Evolutionary conservation across 495 filamentous ascomycete species (phyloP).

Genomic region (Tetracladium setigerum): DNA sequence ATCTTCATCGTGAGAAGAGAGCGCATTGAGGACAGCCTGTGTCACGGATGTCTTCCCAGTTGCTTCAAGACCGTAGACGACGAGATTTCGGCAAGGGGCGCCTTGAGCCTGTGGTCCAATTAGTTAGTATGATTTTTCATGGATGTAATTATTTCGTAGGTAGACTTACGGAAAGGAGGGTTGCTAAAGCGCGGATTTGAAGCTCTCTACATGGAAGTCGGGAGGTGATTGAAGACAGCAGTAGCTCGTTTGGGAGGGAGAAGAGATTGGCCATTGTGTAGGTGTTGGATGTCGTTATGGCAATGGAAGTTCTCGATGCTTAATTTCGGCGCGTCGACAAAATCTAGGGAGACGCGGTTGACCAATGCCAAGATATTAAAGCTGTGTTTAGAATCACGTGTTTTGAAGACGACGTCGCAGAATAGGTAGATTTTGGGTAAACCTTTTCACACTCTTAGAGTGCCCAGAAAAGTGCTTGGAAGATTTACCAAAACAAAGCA

Average conservation of each 20-base stretch:
- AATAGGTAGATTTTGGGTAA: too few species aligned
- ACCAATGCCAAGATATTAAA: background rate
- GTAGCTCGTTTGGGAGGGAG: slow-evolving; percentile 40
- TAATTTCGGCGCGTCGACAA: slow-evolving; percentile 6
- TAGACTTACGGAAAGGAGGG: slow-evolving; percentile 50
- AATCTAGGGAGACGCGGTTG: slow-evolving; percentile 12
- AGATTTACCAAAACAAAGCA: too few species aligned
- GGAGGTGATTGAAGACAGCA: slow-evolving; percentile 40
- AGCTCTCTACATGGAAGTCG: slow-evolving; percentile 54
- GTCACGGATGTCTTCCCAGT: slow-evolving; percentile 81
- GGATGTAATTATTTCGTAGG: background rate
- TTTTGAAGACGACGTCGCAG: too few species aligned
- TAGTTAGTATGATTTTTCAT: slow-evolving; percentile 1
- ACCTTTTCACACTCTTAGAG: too few species aligned
- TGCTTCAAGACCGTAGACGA: slow-evolving; percentile 82
- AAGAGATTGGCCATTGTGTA: slow-evolving; percentile 27
- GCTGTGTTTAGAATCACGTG: too few species aligned
- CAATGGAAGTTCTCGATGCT: too few species aligned
- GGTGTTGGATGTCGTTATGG: too few species aligned
- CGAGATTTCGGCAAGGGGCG: slow-evolving; percentile 46
- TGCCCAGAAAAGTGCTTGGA: too few species aligned
- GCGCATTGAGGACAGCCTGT: slow-evolving; percentile 48
- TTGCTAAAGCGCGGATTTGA: slow-evolving; percentile 55
- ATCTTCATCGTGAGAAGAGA: slow-evolving; percentile 16
- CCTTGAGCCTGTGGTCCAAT: slow-evolving; percentile 22